A percentile compares a stretch with the other conserved stretches of the same genome.
These are phyloP conservation scores for Trichocladium antarcticum DNA, from an alignment of 495 filamentous ascomycete genomes.

Conservation along the genomic window DNA sequence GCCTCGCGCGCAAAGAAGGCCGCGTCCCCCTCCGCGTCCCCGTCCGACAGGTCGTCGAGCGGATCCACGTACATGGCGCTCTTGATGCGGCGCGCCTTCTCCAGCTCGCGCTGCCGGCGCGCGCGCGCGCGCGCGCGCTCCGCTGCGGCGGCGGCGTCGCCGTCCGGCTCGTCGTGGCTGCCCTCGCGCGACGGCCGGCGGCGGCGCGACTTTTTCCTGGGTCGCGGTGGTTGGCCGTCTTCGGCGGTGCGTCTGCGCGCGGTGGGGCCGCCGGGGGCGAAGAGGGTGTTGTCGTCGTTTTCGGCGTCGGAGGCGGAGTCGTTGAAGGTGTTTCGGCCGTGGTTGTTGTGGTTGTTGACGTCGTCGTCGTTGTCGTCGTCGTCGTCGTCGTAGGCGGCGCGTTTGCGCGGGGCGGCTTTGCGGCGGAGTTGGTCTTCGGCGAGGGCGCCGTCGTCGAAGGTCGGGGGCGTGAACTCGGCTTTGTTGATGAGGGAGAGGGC, in stretches of 20 bases:
- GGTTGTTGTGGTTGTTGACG: constrained; percentile 50
- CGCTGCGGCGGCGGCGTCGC: too few relatives aligned
- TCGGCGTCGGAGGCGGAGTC: constrained; percentile 43
- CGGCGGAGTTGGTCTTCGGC: constrained; percentile 68
- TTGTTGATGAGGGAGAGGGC: constrained; percentile 51
- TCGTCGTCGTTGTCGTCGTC: constrained; percentile 50
- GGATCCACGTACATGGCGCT: constrained; percentile 67
- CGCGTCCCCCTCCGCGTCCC: constrained; percentile 54
- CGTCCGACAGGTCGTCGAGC: constrained; percentile 71
- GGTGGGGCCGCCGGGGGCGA: constrained; percentile 58
- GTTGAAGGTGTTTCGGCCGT: too few relatives aligned
- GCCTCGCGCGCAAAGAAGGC: constrained; percentile 63
- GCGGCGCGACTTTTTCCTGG: constrained; percentile 33
- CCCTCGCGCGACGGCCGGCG: constrained; percentile 23
- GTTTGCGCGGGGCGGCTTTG: constrained; percentile 45
- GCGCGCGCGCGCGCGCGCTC: constrained; percentile 39
- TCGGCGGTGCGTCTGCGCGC: constrained; percentile 34
- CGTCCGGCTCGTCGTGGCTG: constrained; percentile 31
- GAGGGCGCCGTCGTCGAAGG: constrained; percentile 55
- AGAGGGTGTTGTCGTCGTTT: constrained; percentile 38
- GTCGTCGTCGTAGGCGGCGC: constrained; percentile 51
- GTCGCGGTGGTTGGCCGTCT: constrained; percentile 36
- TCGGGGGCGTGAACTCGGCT: constrained; percentile 58
- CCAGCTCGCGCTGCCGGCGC: constrained; percentile 47
- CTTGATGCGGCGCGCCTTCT: constrained; percentile 67